phyloP scores from a whole-genome alignment of 495 filamentous ascomycete species.

The Penicillium odoratum region DNA sequence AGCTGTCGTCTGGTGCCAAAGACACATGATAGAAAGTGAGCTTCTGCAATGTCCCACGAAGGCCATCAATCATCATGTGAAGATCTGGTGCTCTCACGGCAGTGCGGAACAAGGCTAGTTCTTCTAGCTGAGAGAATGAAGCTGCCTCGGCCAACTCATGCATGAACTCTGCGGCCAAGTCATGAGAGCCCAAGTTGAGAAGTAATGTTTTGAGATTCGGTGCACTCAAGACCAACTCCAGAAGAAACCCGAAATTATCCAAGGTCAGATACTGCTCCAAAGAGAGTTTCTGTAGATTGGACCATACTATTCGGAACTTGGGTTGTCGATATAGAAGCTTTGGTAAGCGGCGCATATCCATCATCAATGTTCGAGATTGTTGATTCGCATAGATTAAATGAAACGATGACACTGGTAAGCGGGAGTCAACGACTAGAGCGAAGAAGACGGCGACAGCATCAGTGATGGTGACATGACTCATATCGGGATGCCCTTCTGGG shows the following conservation, averaged over 20 bases:
- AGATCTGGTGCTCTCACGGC: conserved; percentile 19
- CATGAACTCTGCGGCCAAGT: conserved; percentile 29
- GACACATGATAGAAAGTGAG: conserved; percentile 27
- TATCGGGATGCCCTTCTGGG: conserved; percentile 30
- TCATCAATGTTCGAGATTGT: conserved; percentile 28
- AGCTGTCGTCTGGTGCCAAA: conserved; percentile 17
- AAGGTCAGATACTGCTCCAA: conserved; percentile 31
- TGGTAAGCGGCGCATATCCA: conserved; percentile 34
- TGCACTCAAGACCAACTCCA: conserved; percentile 28
- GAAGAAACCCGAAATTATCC: conserved; percentile 30
- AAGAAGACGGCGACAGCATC: conserved; percentile 31
- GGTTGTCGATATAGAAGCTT: conserved; percentile 32
- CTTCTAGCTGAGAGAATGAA: conserved; percentile 19
- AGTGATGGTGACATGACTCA: conserved; percentile 27
- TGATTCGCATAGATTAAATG: conserved; percentile 30
- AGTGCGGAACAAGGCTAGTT: conserved; percentile 28
- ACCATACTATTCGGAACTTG: conserved; percentile 24
- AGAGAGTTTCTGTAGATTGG: conserved; percentile 26
- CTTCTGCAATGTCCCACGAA: conserved; percentile 14
- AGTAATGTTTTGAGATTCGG: conserved; percentile 25
- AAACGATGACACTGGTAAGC: conserved; percentile 25
- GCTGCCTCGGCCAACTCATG: conserved; percentile 28
- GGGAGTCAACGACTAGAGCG: conserved; percentile 23
- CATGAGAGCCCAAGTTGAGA: conserved; percentile 26
- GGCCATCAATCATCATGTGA: conserved; percentile 13